These are phyloP conservation scores for Hippophae gyantsensis DNA, from an alignment of 306 rosid species.

Conservation along the genomic window DNA sequence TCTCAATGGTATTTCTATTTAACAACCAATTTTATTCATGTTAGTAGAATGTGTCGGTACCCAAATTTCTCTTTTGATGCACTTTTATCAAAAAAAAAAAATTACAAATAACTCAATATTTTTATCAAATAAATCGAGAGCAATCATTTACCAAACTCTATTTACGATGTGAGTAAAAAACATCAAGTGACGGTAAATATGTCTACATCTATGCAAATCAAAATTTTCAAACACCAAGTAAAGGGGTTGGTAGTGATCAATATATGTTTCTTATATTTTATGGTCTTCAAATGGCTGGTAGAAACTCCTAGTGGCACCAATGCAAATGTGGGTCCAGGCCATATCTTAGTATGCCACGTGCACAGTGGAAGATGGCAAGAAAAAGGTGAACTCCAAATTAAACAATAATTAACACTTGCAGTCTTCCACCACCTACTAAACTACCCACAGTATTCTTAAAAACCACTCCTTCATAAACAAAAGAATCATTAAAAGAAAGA, in stretches of 20 bases:
- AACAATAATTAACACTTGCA: conserved; percentile 1
- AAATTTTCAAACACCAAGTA: conserved; percentile 1
- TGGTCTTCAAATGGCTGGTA: conserved; percentile 17
- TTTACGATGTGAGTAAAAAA: no score
- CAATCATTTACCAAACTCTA: no score
- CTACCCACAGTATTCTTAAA: conserved; percentile 24
- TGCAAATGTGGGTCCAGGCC: conserved; percentile 20
- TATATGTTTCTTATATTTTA: conserved; percentile 4
- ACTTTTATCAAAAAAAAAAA: no score
- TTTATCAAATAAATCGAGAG: no score
- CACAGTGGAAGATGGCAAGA: conserved; percentile 9
- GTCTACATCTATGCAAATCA: not conserved
- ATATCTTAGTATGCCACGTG: conserved; percentile 1
- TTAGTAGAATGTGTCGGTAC: no score
- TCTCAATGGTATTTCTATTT: no score
- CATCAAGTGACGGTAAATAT: not conserved
- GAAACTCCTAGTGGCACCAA: conserved; percentile 18
- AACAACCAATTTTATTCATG: no score
- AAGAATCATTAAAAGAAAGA: not conserved
- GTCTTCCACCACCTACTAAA: conserved; percentile 15
- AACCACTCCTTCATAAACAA: conserved; percentile 7
- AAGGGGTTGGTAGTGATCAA: not conserved
- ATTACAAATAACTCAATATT: no score
- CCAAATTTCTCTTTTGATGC: no score
- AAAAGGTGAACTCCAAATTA: conserved; percentile 18